Conservation (phyloP, 2,329 filamentous ascomycete species). For the Aspergillus spinulosporus region DNA sequence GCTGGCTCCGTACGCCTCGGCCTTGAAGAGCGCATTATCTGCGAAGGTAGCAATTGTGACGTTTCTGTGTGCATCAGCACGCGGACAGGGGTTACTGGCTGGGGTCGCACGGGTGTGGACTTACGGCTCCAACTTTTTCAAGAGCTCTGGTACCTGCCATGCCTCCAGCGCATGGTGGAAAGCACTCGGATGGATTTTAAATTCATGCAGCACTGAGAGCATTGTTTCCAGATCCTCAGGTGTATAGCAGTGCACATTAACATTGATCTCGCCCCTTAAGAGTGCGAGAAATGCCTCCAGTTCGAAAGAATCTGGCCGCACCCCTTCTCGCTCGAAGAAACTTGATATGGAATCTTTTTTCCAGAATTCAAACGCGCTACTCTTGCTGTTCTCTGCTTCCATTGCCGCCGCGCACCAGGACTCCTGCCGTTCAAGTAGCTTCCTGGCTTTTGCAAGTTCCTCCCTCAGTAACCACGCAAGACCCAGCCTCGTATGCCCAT, state of each 20-base stretch:
- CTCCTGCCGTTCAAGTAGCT: not conserved
- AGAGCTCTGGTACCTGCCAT: not conserved
- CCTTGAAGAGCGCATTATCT: slow-evolving; percentile 73
- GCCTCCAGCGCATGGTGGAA: slow-evolving; percentile 69
- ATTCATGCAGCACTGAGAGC: slow-evolving; percentile 63
- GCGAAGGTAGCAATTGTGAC: slow-evolving; percentile 62
- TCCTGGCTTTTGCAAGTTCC: not conserved
- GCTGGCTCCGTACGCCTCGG: slow-evolving; percentile 64
- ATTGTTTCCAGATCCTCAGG: slow-evolving; percentile 68
- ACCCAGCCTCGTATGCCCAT: slow-evolving; percentile 64
- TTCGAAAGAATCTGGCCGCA: slow-evolving; percentile 45
- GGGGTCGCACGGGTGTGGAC: not conserved
- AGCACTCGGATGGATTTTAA: slow-evolving; percentile 64
- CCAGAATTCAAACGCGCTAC: not conserved
- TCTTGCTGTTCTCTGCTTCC: not conserved
- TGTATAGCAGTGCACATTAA: slow-evolving; percentile 73
- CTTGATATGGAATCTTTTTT: not conserved
- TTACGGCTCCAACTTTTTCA: not conserved
- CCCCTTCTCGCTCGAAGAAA: slow-evolving; percentile 25
- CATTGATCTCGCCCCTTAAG: slow-evolving; percentile 65
- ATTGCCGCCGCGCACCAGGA: not conserved
- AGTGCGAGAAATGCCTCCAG: slow-evolving; percentile 66
- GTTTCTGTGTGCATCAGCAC: slow-evolving; percentile 31
- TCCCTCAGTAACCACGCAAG: slow-evolving; percentile 67
- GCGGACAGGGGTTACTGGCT: too few relatives aligned